A percentile compares a stretch with the other conserved stretches of the same genome.
Evolutionary conservation across 495 filamentous ascomycete genomes (phyloP).

Genomic region (Parathielavia appendiculata): DNA sequence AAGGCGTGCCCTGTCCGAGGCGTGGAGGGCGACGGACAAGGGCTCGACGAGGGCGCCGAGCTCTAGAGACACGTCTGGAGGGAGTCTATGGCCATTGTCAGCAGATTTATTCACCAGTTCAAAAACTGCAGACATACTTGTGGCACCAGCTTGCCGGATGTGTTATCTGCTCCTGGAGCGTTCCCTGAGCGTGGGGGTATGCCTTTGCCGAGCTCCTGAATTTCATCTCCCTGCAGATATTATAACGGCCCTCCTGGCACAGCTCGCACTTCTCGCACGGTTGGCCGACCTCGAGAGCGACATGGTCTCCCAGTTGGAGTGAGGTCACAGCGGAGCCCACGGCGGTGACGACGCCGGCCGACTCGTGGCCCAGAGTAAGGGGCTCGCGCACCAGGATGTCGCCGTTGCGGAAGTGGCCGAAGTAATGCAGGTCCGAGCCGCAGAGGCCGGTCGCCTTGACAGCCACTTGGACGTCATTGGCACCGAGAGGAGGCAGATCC

Average conservation of each 20-base stretch:
- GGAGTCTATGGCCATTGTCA: constrained; percentile 44
- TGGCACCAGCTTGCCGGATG: constrained; percentile 67
- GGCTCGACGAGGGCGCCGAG: constrained; percentile 76
- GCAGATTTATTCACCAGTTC: background rate
- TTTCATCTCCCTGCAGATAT: constrained; percentile 74
- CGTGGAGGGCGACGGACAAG: constrained; percentile 74
- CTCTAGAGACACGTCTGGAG: constrained; percentile 55
- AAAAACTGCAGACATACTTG: constrained; percentile 40
- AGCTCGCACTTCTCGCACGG: constrained; percentile 67
- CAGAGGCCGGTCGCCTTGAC: constrained; percentile 59
- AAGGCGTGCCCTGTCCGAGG: constrained; percentile 56
- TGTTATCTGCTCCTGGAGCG: constrained; percentile 71
- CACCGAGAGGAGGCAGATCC: constrained; percentile 34
- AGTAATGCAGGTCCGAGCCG: constrained; percentile 68
- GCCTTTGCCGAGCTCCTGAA: constrained; percentile 76
- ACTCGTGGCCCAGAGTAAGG: constrained; percentile 59
- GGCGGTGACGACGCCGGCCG: constrained; percentile 51
- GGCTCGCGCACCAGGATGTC: constrained; percentile 60
- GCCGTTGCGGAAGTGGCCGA: constrained; percentile 60
- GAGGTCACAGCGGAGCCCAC: constrained; percentile 44
- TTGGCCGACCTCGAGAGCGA: constrained; percentile 79
- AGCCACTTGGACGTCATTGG: constrained; percentile 54
- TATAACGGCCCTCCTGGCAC: constrained; percentile 68
- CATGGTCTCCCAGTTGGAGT: constrained; percentile 58
- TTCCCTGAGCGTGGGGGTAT: constrained; percentile 77